Evolutionary conservation across 441 rosid genomes (phyloP).

Genomic region (Flueggea neowawraea): DNA sequence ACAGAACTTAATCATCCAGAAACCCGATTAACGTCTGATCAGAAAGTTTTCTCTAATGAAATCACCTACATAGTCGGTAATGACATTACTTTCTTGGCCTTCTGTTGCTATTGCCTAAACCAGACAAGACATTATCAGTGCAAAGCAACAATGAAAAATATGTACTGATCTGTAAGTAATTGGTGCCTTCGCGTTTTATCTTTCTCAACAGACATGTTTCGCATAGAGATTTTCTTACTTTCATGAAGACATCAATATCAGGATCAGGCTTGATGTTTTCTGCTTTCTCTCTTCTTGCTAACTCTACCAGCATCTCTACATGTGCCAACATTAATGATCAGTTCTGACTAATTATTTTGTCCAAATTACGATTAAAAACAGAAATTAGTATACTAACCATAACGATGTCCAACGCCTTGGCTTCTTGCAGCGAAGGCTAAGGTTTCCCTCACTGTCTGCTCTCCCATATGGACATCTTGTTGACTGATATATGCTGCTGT

Average conservation of each 20-base stretch:
- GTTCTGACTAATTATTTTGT: background rate
- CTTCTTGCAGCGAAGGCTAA: conserved; percentile 28
- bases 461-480: conserved; percentile 23
- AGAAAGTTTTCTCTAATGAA: background rate
- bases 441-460: conserved; percentile 33
- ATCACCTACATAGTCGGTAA: conserved; percentile 62
- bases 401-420: conserved; percentile 26
- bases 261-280: conserved; percentile 28
- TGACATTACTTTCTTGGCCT: conserved; percentile 58
- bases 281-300: conserved; percentile 26
- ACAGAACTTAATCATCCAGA: background rate
- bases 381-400: conserved; percentile 9
- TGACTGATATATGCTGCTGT: conserved; percentile 30
- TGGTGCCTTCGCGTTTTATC: background rate
- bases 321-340: background rate
- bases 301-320: conserved; percentile 21
- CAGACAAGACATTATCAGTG: background rate
- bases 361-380: background rate
- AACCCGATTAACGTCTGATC: background rate
- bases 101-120: conserved; percentile 34
- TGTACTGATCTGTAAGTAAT: background rate
- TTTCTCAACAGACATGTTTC: background rate
- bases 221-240: conserved; percentile 13
- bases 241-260: conserved; percentile 30
- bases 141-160: background rate